These are phyloP conservation scores for Fusarium praegraminearum DNA, from an alignment of 2,329 filamentous ascomycete species.

Conservation along the genomic window DNA sequence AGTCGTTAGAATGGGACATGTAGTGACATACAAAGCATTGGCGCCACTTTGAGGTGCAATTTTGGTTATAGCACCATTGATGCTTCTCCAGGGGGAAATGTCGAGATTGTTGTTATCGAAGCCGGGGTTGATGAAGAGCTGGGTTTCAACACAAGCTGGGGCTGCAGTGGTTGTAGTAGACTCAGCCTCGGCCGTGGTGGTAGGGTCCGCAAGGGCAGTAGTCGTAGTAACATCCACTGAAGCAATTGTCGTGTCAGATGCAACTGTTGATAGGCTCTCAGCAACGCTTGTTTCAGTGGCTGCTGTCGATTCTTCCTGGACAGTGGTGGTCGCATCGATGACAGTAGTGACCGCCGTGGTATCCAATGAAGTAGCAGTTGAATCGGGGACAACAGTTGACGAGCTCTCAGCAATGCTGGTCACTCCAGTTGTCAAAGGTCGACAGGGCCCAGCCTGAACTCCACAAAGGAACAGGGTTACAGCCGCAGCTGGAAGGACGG, in stretches of 20 bases:
- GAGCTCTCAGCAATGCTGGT: not conserved
- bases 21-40: not conserved
- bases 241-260: not conserved
- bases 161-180: not conserved
- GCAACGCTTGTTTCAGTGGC: not conserved
- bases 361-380: rapidly evolving
- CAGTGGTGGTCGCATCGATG: not conserved
- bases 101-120: not conserved
- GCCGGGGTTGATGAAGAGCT: not conserved
- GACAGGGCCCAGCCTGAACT: not conserved
- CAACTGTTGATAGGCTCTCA: rapidly evolving
- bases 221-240: not conserved
- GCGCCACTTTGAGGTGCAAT: rapidly evolving
- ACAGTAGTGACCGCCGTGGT: not conserved
- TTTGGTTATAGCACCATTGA: rapidly evolving
- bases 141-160: not conserved
- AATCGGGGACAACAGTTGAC: rapidly evolving
- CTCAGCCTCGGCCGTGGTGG: not conserved
- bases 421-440: not conserved
- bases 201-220: not conserved
- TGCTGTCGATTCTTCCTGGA: not conserved
- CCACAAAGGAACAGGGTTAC: not conserved
- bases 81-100: rapidly evolving
- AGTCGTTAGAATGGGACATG: rapidly evolving
- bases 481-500: not conserved